Base-by-base conservation (phyloP, 2,329 filamentous ascomycete genomes). In the Dothidotthia symphoricarpi region DNA sequence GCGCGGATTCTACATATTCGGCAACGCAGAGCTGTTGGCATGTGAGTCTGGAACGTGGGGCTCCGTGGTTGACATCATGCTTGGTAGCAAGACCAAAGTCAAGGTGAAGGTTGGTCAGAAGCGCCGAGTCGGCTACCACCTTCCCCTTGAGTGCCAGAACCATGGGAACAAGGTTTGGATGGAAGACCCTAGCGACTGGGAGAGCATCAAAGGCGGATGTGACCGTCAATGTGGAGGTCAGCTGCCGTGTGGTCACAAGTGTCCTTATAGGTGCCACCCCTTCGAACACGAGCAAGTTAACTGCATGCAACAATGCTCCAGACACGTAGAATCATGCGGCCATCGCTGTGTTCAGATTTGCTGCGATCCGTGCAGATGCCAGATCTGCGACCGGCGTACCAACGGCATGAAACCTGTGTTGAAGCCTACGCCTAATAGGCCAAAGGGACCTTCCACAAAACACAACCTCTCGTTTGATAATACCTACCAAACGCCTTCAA, bases 1-100 rank as follows among this genome's bases (percentile, higher is more conserved):
- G 39, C 75, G 82, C 5, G 88, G 88, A 0, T 81, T 95, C 42
- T 95, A 90, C 63, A 74, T 95, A 26, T 95, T 95, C 58, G 90
- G 89, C 1, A 88, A 95, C 53, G 77, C 77, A 10, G 53, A 74
- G 7, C 78, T 79, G 6, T 51, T 78, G 0, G 74, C 73, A 1
- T 58, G 61, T 11, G 51, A 63, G 0, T 74, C 72, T 44, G 60
- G 58, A 2, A 69, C 78, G 4, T 84, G 79, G 79, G 67, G 61
- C 28, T 60, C 72, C 16, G 69, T 82, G 12, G 57, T 71, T 2
- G 59, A 67, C 2, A 69, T 74, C 1, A 75, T 84, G 55, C 55
- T 57, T 2, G 39, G 53, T 0, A 45, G 41, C 34, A 69, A 73
- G 27, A 49, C 53, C 0, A 70, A 72, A 28, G 44, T 55, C 3